Evolutionary conservation across 768 basidiomycete genomes (phyloP), one percentile per base, ranked within the genome.

Genomic region (Trametes cinnabarina): DNA sequence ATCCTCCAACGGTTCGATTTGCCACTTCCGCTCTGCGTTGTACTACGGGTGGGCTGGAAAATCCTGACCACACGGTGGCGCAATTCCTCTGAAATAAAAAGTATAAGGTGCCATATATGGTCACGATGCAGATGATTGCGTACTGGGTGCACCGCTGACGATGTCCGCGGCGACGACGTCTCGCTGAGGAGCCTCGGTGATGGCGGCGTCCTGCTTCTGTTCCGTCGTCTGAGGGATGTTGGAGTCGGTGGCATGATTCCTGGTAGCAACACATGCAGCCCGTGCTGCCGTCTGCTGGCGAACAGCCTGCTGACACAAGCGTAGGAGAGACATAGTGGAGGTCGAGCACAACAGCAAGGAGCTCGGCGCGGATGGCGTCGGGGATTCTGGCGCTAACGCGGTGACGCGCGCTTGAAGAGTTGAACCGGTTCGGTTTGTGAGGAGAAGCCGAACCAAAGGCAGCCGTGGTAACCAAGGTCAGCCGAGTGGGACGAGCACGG

Each of bases 1-100:
- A 99, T 84, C 63, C 92, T 79, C 96, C 96, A 99, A 65, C 89
- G 86, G 63, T 88, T 82, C 11, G 84, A 83, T 73, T 94, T 94
- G 51, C 84, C 86, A 40, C 86, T 81, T 47, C 92, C 96, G 52
- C 92, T 94, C 74, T 98, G 94, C 85, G 96, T 98, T 3, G 95
- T 95, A 65, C 92, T 93, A 56, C 90, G 87, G 5, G 94, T 87
- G 2, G 95, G 92, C 70, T 94, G 89, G 76, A 86, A 99, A 68
- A 99, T 92, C 47, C 95, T 86, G 41, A 97, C 94, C 19, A 83
- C 76, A 48, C 96, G 91, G 68, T 93, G 86, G 58, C 84, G 88
- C 58, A 98, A 83, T 72, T 97, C 88, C 61, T 73, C 94, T 96
- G 26, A 20, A 23, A 12, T 10, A 37, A 3, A 40, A 60, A 46